A percentile compares a stretch with the other conserved stretches of the same genome.
Evolutionary conservation across 306 rosid genomes (phyloP).

Genomic region (Malus fusca): DNA sequence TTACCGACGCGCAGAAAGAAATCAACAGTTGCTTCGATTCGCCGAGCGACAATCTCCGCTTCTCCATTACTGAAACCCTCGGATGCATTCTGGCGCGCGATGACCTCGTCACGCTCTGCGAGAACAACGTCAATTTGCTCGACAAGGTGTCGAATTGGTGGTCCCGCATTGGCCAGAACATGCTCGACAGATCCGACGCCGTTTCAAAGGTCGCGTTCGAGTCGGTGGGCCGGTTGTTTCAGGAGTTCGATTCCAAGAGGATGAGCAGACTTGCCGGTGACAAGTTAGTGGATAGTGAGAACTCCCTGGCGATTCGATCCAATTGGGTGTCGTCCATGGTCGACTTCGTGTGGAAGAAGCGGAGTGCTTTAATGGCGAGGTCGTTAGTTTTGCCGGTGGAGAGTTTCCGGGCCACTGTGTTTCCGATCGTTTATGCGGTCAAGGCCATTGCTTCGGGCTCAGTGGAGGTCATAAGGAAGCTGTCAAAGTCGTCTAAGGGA

Average conservation of each 20-base stretch:
- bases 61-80: constrained; percentile 80
- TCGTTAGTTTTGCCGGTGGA: constrained; percentile 85
- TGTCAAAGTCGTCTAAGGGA: constrained; percentile 56
- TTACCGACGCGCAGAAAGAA: constrained; percentile 70
- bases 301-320: constrained; percentile 83
- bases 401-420: constrained; percentile 78
- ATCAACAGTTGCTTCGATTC: constrained; percentile 81
- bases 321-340: constrained; percentile 97
- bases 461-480: constrained; percentile 66
- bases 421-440: constrained; percentile 80
- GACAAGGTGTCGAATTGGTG: constrained; percentile 89
- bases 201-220: constrained; percentile 90
- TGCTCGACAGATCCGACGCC: constrained; percentile 80
- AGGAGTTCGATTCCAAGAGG: constrained; percentile 83
- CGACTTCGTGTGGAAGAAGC: constrained; percentile 89
- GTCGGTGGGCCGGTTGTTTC: constrained; percentile 86
- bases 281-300: constrained; percentile 87
- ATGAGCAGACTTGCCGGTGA: constrained; percentile 95
- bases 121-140: constrained; percentile 71
- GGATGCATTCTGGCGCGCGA: constrained; percentile 94
- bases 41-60: constrained; percentile 65
- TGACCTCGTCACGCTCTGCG: constrained; percentile 88
- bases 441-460: constrained; percentile 90
- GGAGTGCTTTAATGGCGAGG: constrained; percentile 85
- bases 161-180: constrained; percentile 71